phyloP scores from a whole-genome alignment of 2,329 filamentous ascomycete species.

The Hymenoscyphus albidus region DNA sequence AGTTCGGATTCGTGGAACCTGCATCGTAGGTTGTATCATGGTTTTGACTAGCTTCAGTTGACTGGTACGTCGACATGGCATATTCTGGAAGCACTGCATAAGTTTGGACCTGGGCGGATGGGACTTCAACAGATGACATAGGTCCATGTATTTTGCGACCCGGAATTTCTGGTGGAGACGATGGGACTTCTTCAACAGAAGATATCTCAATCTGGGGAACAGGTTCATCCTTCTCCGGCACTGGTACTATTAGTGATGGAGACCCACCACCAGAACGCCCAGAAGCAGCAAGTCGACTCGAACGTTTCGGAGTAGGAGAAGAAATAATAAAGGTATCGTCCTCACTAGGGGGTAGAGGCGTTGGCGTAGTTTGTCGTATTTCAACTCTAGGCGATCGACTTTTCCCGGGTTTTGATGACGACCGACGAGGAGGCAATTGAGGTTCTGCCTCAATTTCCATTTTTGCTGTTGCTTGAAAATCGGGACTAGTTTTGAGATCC shows the following conservation, averaged over 20 bases:
- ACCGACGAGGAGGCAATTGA: conserved; percentile 24
- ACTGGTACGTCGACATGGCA: conserved; percentile 22
- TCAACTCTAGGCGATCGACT: conserved; percentile 4
- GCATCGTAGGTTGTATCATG: not conserved
- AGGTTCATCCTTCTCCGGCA: conserved; percentile 47
- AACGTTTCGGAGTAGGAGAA: conserved; percentile 50
- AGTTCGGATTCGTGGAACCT: not conserved
- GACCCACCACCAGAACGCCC: conserved; percentile 49
- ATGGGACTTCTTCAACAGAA: conserved; percentile 16
- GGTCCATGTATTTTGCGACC: conserved; percentile 4
- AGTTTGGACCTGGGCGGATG: conserved; percentile 26
- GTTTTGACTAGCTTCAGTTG: conserved; percentile 2
- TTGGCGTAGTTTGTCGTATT: conserved; percentile 28
- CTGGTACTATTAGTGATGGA: conserved; percentile 49
- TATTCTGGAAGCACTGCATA: conserved; percentile 15
- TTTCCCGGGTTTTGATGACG: conserved; percentile 22
- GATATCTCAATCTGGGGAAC: conserved; percentile 32
- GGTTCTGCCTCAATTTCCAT: conserved; percentile 26
- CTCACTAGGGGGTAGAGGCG: conserved; percentile 22
- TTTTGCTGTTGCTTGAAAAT: conserved; percentile 17
- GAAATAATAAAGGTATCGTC: conserved; percentile 44
- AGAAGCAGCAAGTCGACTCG: conserved; percentile 48
- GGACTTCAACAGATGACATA: conserved; percentile 12
- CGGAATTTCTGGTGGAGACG: conserved; percentile 24
- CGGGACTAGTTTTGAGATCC: conserved; percentile 57